Evolutionary conservation across 192 early-diverging fungal genomes (phyloP), one percentile per base, ranked within the genome.

Genomic region (Backusella parvicylindrica): DNA sequence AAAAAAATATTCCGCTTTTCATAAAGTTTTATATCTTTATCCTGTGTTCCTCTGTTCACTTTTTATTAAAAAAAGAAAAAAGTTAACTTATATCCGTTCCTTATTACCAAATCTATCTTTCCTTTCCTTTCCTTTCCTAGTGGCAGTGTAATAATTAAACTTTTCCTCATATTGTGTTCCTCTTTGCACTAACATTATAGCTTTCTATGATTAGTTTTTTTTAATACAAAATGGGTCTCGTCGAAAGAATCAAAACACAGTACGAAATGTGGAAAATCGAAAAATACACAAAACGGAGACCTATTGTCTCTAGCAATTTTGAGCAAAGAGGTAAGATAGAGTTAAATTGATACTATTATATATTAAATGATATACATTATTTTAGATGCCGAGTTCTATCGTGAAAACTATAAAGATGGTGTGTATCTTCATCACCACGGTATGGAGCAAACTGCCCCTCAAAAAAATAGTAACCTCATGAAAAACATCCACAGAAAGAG

Each of bases 211-310:
- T 36, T 67, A 36, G n/a, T 33, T 38, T 33, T 67, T 33, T 67
- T 33, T 33, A 21, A 18, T 16, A 36, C n/a, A 53, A 53, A 47
- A 76, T 76, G 75, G 75, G 75, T 36, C 31, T 76, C 60, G 64
- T 76, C 9, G 75, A 76, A 32, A 76, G 41, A 71, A 28, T 76
- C 13, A 76, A 76, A 47, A 49, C 75, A 7, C 67, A 70, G 32
- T 60, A 71, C 15, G 75, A 76, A 66, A 70, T 76, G 30, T 76
- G 75, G 75, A 76, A 40, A 64, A 76, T 76, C 23, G 75, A 76
- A 28, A 76, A 76, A 64, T 76, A 76, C 28, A 76, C 75, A 1
- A 76, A 76, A 35, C 68, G 75, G n/a, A 63, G 75, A 76, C 68
- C 69, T 31, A 41, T 76, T n/a, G 43, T 37, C 16, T 64, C 75